A percentile compares a stretch with the other conserved stretches of the same genome.
These are phyloP conservation scores for Skeletonema marinoi DNA, from an alignment of 108 stramenopile species.

Conservation along the genomic window DNA sequence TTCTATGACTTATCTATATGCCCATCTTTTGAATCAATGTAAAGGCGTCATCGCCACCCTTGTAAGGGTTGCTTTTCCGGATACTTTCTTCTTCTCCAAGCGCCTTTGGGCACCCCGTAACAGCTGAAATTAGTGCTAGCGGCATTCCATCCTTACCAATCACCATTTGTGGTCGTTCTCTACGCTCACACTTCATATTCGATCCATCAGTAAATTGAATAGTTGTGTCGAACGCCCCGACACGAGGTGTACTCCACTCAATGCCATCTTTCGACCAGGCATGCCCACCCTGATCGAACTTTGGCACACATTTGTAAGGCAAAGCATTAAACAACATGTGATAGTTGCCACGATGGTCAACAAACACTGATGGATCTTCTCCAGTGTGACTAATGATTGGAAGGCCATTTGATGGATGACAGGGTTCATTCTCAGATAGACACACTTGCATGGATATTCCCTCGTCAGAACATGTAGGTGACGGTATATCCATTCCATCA, in stretches of 20 bases:
- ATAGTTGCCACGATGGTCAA: conserved; percentile 45
- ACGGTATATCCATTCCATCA: conserved; percentile 29
- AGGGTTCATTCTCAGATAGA: conserved; percentile 9
- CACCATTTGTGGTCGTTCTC: conserved; percentile 42
- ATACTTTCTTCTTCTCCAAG: conserved; percentile 1
- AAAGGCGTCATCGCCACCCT: conserved; percentile 38
- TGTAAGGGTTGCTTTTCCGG: background rate
- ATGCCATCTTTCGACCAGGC: conserved; percentile 43
- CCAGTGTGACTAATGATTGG: conserved; percentile 38
- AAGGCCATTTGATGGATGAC: conserved; percentile 12
- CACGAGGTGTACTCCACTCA: conserved; percentile 28
- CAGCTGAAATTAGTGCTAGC: conserved; percentile 24
- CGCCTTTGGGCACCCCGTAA: conserved; percentile 36
- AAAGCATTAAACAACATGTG: conserved; percentile 45
- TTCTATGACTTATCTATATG: background rate
- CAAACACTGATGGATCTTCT: conserved; percentile 41
- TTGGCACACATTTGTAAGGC: conserved; percentile 38
- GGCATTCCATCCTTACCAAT: conserved; percentile 23
- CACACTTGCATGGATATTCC: conserved; percentile 27
- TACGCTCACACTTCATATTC: conserved; percentile 36
- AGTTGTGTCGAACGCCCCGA: conserved; percentile 39
- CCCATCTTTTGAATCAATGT: conserved; percentile 23
- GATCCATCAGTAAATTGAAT: conserved; percentile 30
- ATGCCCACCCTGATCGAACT: conserved; percentile 43
- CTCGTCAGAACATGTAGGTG: conserved; percentile 34